Conservation (phyloP, 495 filamentous ascomycete species). For the Lophiotrema nucula region DNA sequence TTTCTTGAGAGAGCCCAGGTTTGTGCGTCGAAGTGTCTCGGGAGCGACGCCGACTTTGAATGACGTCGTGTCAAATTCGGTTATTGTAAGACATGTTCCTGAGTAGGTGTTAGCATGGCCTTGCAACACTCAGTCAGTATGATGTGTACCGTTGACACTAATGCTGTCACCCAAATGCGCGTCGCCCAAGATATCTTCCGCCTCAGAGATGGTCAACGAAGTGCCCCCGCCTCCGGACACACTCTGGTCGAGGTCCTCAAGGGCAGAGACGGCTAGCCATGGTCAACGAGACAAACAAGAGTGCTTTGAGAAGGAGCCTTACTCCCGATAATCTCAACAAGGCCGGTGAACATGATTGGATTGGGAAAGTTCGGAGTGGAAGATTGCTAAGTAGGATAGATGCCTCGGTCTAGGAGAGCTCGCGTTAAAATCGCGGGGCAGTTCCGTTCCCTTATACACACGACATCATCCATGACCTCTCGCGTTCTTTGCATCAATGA, state of each 20-base stretch:
- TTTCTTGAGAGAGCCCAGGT: conserved; percentile 68
- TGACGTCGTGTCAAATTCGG: conserved; percentile 60
- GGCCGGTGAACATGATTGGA: conserved; percentile 86
- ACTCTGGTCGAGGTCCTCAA: conserved; percentile 75
- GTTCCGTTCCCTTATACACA: neutral
- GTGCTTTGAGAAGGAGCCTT: conserved; percentile 42
- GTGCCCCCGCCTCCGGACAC: conserved; percentile 70
- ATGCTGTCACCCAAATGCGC: conserved; percentile 89
- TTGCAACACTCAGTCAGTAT: neutral
- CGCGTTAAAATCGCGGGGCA: conserved; percentile 1
- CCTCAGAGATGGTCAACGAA: conserved; percentile 80
- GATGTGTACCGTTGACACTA: conserved; percentile 71
- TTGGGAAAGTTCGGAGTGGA: conserved; percentile 8
- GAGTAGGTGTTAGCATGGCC: conserved; percentile 9
- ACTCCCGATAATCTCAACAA: conserved; percentile 95
- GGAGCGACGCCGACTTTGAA: conserved; percentile 97
- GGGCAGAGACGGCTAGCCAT: conserved; percentile 69
- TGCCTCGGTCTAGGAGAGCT: conserved; percentile 24
- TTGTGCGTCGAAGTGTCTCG: conserved; percentile 94
- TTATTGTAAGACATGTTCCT: conserved; percentile 89
- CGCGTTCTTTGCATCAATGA: neutral
- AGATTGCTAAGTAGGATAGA: too few relatives aligned
- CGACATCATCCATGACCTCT: neutral
- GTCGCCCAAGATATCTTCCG: conserved; percentile 72
- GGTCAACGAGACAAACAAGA: too few relatives aligned